phyloP scores from a whole-genome alignment of 2,329 filamentous ascomycete genomes.

The Pseudogymnoascus sp. region DNA sequence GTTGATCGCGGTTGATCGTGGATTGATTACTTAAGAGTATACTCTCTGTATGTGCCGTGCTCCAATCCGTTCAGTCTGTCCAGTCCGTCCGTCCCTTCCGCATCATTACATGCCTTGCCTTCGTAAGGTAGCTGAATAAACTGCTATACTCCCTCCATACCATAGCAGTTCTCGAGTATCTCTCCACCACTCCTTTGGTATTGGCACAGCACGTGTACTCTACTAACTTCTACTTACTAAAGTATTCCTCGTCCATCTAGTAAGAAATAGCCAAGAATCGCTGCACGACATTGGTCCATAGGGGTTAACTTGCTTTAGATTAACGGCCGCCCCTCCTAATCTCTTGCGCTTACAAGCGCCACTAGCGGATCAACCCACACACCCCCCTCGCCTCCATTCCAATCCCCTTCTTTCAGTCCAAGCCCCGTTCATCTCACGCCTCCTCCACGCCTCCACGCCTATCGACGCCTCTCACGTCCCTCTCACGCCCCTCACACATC shows the following conservation, averaged over 20 bases:
- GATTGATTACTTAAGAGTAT: background rate
- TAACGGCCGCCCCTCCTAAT: conserved; percentile 2
- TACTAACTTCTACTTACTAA: background rate
- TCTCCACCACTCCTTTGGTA: background rate
- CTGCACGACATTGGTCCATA: background rate
- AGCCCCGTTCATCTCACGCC: background rate
- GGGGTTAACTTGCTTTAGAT: background rate
- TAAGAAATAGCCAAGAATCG: background rate
- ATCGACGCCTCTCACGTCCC: background rate
- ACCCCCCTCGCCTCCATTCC: background rate
- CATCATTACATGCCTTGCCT: background rate
- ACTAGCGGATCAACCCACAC: background rate
- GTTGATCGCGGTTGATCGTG: background rate
- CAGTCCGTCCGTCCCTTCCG: background rate
- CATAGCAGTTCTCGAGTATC: background rate
- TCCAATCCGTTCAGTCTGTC: background rate
- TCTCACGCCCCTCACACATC: background rate
- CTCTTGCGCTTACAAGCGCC: conserved; percentile 2
- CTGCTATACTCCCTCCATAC: background rate
- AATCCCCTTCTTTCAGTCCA: background rate
- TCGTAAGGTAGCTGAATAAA: background rate
- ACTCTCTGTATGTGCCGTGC: background rate
- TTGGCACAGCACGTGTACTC: background rate
- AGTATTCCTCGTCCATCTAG: background rate
- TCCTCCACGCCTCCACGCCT: background rate